Conservation (phyloP, 768 basidiomycete species). For the Thelephora ganbajun region DNA sequence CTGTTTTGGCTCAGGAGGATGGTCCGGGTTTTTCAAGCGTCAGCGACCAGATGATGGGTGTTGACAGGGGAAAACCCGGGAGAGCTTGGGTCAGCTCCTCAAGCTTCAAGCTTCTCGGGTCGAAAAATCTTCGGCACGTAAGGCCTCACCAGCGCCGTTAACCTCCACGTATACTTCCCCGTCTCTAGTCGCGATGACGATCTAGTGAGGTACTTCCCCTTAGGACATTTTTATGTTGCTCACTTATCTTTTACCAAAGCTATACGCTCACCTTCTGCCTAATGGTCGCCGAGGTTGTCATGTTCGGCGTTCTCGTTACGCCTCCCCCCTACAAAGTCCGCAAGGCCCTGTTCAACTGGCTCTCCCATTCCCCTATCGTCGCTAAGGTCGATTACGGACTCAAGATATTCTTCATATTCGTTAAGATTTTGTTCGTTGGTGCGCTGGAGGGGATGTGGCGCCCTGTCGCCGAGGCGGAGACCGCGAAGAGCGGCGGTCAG, state of each 20-base stretch:
- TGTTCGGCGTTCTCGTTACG: conserved; percentile 73
- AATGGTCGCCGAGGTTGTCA: conserved; percentile 72
- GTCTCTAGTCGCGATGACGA: conserved; percentile 25
- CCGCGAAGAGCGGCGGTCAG: conserved; percentile 49
- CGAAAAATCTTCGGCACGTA: too few relatives aligned
- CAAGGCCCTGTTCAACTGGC: conserved; percentile 58
- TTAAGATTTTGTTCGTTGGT: conserved; percentile 78
- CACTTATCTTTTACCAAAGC: conserved; percentile 21
- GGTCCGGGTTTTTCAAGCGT: too few relatives aligned
- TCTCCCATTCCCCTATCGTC: conserved; percentile 52
- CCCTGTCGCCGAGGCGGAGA: conserved; percentile 55
- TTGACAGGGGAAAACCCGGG: too few relatives aligned
- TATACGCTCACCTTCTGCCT: conserved; percentile 74
- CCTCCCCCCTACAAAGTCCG: conserved; percentile 71
- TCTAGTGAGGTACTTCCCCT: conserved; percentile 24
- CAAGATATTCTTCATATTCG: conserved; percentile 91
- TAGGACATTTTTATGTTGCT: background rate
- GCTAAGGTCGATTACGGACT: conserved; percentile 87
- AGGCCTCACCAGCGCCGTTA: too few relatives aligned
- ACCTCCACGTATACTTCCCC: too few relatives aligned
- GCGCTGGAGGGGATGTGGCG: conserved; percentile 89
- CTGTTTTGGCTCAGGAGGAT: too few relatives aligned
- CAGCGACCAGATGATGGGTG: too few relatives aligned
- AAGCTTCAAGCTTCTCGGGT: too few relatives aligned
- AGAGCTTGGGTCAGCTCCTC: too few relatives aligned